Evolutionary conservation across 495 filamentous ascomycete species (phyloP), one percentile per base, ranked within the genome.

Genomic region (Podospora didyma): DNA sequence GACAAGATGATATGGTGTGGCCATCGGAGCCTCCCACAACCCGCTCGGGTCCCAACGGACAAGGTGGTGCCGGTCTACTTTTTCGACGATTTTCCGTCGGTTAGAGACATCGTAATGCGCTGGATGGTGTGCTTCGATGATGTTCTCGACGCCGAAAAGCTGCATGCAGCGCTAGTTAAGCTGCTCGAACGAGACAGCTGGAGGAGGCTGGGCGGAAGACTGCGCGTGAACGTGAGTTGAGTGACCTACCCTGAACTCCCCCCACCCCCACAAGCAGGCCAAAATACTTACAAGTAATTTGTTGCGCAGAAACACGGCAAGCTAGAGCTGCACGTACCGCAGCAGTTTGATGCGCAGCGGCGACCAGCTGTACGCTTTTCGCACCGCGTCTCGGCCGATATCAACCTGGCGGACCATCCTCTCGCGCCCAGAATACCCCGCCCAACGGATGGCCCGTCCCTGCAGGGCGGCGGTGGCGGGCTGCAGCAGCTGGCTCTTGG

Each of bases 281-380:
- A 50, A 20, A 37, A 42, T 26, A 28, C 39, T 31, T 9, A 31
- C 26, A 31, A 4, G 3, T 31, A 31, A 3, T 31, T 31, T 4
- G 4, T 9, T 31, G 26, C 12, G 0, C 12, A 47, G 45, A 19
- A 47, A 22, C 45, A 65, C 21, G 68, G 65, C 23, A 69, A 66
- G 56, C 67, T 80, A 0, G 76, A 79, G 56, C 72, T 77, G 22
- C 75, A 80, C 60, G 67, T 78, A 26, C 78, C 78, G 4, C 53
- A 55, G 1, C 12, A 50, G n/a, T 80, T 78, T 63, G 63, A 57
- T 23, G 52, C 65, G 12, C 61, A 71, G 23, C 64, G 74, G 6
- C 26, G 26, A 3, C 75, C 74, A 19, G 71, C 66, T 0, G 67
- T 78, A 14, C 53, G 54, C 14, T 78, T 70, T 57, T 68, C 73